Evolutionary conservation across 805 yeast genomes (phyloP).

Genomic region (Maudiozyma barnettii): DNA sequence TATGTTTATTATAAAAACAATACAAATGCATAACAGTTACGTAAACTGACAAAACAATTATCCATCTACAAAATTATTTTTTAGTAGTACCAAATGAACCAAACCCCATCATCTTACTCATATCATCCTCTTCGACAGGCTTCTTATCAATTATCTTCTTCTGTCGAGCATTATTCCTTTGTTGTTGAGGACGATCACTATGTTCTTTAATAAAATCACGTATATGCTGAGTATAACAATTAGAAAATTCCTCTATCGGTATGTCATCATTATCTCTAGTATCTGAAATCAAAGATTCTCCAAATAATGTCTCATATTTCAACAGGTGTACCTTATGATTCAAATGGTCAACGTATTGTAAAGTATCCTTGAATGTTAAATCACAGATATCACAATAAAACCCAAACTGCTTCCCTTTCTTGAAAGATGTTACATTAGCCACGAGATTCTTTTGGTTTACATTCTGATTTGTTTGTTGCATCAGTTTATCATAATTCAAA

Average conservation of each 20-base stretch:
- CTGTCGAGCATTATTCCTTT: constrained; percentile 16
- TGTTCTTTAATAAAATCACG: constrained; percentile 24
- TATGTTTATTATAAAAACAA: background rate
- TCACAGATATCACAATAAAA: constrained; percentile 78
- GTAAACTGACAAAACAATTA: background rate
- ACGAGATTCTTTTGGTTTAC: constrained; percentile 29
- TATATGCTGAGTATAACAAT: constrained; percentile 31
- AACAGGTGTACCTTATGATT: constrained; percentile 61
- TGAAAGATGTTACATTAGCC: constrained; percentile 22
- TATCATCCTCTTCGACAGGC: constrained; percentile 7
- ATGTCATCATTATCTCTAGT: constrained; percentile 34
- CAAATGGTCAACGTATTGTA: constrained; percentile 75
- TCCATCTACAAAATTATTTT: constrained; percentile 10
- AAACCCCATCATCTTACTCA: constrained; percentile 49
- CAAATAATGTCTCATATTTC: constrained; percentile 30
- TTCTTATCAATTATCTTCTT: constrained; percentile 22
- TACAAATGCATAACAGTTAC: too few species aligned
- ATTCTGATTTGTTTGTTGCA: constrained; percentile 21
- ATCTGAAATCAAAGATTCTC: constrained; percentile 24
- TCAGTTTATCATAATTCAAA: constrained; percentile 16
- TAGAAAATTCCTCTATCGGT: constrained; percentile 40
- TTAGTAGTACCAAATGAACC: constrained; percentile 44
- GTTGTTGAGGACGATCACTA: constrained; percentile 31
- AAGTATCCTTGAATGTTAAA: constrained; percentile 70
- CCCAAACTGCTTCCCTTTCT: constrained; percentile 59